Conservation (phyloP, 139 green algal species). For the Tetraselmis chui region DNA sequence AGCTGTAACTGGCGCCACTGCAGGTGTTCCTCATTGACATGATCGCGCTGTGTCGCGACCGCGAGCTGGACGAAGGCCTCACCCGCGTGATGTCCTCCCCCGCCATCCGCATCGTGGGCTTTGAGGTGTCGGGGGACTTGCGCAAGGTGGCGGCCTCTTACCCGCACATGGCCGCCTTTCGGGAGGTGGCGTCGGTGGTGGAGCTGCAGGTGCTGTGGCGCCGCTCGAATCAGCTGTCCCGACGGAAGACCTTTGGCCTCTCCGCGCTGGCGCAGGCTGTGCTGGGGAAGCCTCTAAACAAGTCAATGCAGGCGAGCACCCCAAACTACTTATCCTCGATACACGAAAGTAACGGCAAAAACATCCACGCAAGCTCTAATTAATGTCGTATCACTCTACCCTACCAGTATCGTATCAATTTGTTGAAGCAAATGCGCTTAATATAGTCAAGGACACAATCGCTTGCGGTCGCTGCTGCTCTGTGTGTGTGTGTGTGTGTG, state of each 20-base stretch:
- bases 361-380: no score
- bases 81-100: slow-evolving; percentile 7
- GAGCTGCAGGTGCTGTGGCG: slow-evolving; percentile 38
- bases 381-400: no score
- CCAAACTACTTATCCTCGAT: no score
- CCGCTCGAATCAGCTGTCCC: slow-evolving; percentile 3
- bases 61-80: slow-evolving; percentile 23
- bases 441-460: no score
- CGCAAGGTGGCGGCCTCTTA: slow-evolving; percentile 41
- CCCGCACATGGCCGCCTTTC: slow-evolving; percentile 32
- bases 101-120: slow-evolving; percentile 26
- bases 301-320: slow-evolving; percentile 28
- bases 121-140: slow-evolving; percentile 43
- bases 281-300: slow-evolving; percentile 48
- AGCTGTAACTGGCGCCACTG: no score
- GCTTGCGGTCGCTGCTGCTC: no score
- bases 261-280: slow-evolving; percentile 34
- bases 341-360: no score
- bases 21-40: slow-evolving; percentile 54
- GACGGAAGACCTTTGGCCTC: slow-evolving; percentile 24
- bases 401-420: no score
- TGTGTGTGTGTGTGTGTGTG: no score
- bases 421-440: no score
- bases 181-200: slow-evolving; percentile 24
- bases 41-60: slow-evolving; percentile 20